Base-by-base conservation (phyloP, 1,284 basidiomycete genomes). In the Ustanciosporium gigantosporum region DNA sequence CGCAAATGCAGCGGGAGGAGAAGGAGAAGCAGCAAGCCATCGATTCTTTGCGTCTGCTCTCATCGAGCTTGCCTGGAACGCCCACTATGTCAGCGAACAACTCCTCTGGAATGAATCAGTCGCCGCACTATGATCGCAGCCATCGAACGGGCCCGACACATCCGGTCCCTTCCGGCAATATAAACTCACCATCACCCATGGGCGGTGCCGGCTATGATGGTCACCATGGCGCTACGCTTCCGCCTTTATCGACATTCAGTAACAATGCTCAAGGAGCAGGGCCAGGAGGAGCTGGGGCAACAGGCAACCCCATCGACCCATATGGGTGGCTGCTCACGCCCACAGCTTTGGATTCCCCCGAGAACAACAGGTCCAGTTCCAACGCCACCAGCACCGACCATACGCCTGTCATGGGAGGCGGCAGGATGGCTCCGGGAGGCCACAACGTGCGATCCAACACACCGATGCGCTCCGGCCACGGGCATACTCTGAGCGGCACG, bases 281-380 rank as follows among this genome's bases (percentile, higher is more conserved):
- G 15, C 27, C 27, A 17, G 40, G 19, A 17, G 27, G 27, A 8
- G 31, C 19, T 17, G 31, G 25, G 22, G 25, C 32, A 2, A 37
- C 47, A 16, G n/a, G n/a, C n/a, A 62, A 62, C 17, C 59, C 59
- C 19, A 62, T 64, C 40, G 60, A 64, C 16, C 60, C 60, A 5
- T 64, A 64, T 22, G 60, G 60, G 17, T 64, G 60, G 60, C 41
- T 64, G 15, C 53, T 64, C 25, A 64, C 60, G 2, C 60, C 60
- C 0, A 64, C 53, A 3, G 53, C 48, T 3, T 17, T 52, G 11
- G 60, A 58, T 17, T 52, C 49, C 14, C 60, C 60, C 15, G 59
- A 62, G 2, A 35, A 47, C 21, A n/a, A n/a, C n/a, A 58, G 43
- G 37, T 17, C 17, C n/a, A 40, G 21, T 15, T 56, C 59, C 4